Conservation (phyloP, 495 filamentous ascomycete genomes). For the Jackrogersella multiformis region DNA sequence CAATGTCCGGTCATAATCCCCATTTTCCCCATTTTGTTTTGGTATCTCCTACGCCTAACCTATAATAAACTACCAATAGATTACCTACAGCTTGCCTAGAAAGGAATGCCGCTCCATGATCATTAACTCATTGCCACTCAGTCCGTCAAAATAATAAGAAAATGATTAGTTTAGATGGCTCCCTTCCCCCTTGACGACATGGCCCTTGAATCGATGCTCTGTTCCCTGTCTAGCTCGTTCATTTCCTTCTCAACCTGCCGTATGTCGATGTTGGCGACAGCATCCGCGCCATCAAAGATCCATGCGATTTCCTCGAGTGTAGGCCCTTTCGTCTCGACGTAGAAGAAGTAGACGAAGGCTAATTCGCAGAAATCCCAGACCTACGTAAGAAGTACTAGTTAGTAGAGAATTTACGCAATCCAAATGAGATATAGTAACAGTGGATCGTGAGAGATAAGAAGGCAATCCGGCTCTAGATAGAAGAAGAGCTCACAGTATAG, state of each 20-base stretch:
- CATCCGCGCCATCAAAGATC: conserved; percentile 67
- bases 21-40: neutral
- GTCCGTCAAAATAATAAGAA: neutral
- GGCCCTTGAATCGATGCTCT: conserved; percentile 37
- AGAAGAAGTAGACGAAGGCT: conserved; percentile 72
- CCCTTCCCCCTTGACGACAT: conserved; percentile 28
- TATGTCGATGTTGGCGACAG: conserved; percentile 61
- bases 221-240: conserved; percentile 48
- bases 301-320: conserved; percentile 71
- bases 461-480: no score
- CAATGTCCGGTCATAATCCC: no score
- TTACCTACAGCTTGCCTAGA: neutral
- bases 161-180: neutral
- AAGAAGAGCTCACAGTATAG: conserved; percentile 58
- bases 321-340: conserved; percentile 70
- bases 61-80: neutral
- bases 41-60: conserved; percentile 15
- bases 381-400: conserved; percentile 23
- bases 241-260: conserved; percentile 59
- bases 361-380: conserved; percentile 67
- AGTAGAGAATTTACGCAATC: conserved; percentile 1
- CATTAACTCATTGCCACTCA: conserved; percentile 1
- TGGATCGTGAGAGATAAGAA: neutral
- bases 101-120: no score
- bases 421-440: neutral